phyloP scores from a whole-genome alignment of 2,329 filamentous ascomycete genomes.

The Colletotrichum sp. region DNA sequence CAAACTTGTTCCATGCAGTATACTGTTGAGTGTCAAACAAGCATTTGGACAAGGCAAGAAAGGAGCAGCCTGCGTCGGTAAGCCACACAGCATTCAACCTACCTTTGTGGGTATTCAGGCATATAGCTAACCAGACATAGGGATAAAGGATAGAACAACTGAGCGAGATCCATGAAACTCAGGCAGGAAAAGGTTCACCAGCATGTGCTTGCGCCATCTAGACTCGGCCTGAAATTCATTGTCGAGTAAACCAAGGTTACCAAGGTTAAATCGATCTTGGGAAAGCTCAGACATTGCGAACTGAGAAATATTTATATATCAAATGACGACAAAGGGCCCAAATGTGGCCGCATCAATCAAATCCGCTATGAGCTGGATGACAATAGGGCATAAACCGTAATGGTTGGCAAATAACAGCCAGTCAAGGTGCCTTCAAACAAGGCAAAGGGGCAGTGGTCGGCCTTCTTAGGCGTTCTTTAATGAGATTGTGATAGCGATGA shows the following conservation, averaged over 20 bases:
- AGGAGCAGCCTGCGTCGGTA: background rate
- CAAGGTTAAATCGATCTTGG: background rate
- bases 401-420: background rate
- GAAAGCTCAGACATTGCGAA: fast-evolving
- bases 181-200: background rate
- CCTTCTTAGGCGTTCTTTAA: background rate
- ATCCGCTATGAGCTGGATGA: background rate
- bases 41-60: background rate
- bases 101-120: background rate
- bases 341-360: no score
- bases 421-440: background rate
- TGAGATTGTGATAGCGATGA: background rate
- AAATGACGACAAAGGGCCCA: no score
- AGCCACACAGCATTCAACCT: background rate
- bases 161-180: background rate
- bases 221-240: background rate
- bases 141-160: background rate
- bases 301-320: fast-evolving
- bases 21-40: background rate
- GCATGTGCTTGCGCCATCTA: background rate
- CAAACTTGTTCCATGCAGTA: background rate
- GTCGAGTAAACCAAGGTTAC: fast-evolving
- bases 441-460: background rate
- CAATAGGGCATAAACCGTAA: background rate
- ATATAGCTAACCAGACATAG: background rate